Evolutionary conservation across 2,329 filamentous ascomycete genomes (phyloP), one percentile per base, ranked within the genome.

Genomic region (Cladosporium cucumerinum): DNA sequence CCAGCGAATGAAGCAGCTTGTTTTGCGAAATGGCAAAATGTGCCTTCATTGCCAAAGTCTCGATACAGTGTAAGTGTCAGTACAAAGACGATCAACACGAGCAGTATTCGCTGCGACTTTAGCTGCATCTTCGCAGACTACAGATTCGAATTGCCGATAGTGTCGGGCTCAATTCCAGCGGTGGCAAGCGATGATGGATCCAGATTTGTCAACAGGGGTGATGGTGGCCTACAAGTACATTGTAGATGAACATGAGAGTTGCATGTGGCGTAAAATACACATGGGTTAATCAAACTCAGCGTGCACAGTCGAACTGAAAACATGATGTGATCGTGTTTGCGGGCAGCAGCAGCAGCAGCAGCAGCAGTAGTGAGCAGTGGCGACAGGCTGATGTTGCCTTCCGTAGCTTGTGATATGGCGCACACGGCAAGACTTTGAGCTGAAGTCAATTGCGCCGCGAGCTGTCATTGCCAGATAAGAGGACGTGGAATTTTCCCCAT

Each of bases 61-160:
- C 57, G 62, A 49, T 67, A 68, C 36, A 68, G 23, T 1, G 55
- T 21, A 23, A 60, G 11, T 6, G 48, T 26, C 18, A 64, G 43
- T n/a, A 30, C 61, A 25, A 67, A 48, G 43, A 68, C 25, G 25
- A 67, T 46, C n/a, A 63, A 2, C 10, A 67, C 18, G 2, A 67
- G 51, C 23, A 67, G 48, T 25, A 61, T 39, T 2, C 63, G 66
- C 54, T 67, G 61, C 43, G 46, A n/a, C 6, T 61, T 60, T 10
- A 52, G 39, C 18, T 64, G 63, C 60, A 68, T 65, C 21, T 23
- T 48, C 4, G 3, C 14, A 25, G 8, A 28, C 26, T 46, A 46
- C 8, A 46, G n/a, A 3, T 12, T 46, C n/a, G 8, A 21, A 21
- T 21, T 11, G n/a, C 39, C 39, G n/a, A 4, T 3, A 5, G n/a